Evolutionary conservation across 2,329 filamentous ascomycete species (phyloP).

Genomic region (Phialophora tarda): DNA sequence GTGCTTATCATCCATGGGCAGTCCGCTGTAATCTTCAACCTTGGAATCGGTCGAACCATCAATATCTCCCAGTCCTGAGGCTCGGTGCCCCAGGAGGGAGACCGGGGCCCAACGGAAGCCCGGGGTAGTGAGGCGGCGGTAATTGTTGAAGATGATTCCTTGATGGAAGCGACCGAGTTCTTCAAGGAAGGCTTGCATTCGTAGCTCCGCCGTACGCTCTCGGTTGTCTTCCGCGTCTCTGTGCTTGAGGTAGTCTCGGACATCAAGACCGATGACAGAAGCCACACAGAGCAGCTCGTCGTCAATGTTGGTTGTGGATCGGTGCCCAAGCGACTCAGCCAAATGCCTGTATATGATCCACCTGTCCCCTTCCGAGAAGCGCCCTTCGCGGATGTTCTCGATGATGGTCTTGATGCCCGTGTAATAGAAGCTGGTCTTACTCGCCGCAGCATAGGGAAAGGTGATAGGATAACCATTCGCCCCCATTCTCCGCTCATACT

Average conservation of each 20-base stretch:
- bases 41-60: conserved; percentile 1
- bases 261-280: neutral
- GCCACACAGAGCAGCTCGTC: conserved; percentile 6
- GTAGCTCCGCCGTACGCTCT: conserved; percentile 3
- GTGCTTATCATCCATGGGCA: conserved; percentile 5
- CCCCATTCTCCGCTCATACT: neutral
- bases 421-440: conserved; percentile 5
- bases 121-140: neutral
- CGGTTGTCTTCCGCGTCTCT: conserved; percentile 1
- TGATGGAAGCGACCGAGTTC: conserved; percentile 3
- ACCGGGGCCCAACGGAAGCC: conserved; percentile 2
- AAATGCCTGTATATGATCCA: conserved; percentile 6
- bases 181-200: conserved; percentile 8
- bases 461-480: conserved; percentile 1
- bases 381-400: conserved; percentile 3
- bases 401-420: conserved; percentile 6
- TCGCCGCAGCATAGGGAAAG: neutral
- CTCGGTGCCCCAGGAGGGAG: neutral
- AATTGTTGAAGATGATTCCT: conserved; percentile 7
- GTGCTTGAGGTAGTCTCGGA: neutral
- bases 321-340: neutral
- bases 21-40: conserved; percentile 6
- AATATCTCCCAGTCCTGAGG: conserved; percentile 1
- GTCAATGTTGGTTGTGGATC: conserved; percentile 5
- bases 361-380: neutral